Evolutionary conservation across 306 rosid genomes (phyloP), one percentile per base, ranked within the genome.

Genomic region (Herpetospermum pedunculosum): DNA sequence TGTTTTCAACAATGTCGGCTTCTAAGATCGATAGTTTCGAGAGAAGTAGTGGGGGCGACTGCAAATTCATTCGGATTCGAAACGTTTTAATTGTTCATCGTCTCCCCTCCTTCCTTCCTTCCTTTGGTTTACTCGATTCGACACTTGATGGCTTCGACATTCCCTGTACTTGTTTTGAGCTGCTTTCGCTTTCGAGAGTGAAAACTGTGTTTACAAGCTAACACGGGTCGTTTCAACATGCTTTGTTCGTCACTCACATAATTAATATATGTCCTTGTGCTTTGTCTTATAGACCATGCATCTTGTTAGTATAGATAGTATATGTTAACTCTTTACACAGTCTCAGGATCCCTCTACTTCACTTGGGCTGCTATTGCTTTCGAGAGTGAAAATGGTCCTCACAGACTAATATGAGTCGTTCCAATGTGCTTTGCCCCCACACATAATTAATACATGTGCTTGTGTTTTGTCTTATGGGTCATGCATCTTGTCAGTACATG

Each of bases 1-100:
- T 40, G 65, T 43, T 68, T 41, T 68, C 73, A 40, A 68, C 73
- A 68, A 40, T 68, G 73, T 68, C 50, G 72, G 72, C 8, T 68
- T 68, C n/a, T 48, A 23, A 44, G 73, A 68, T 68, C 73, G 73
- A 68, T 43, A 43, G 19, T 41, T 21, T 46, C 73, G 37, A 68
- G 73, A 25, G 54, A 44, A 68, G 53, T 23, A 41, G 21, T 41
- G 19, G 34, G 49, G 48, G n/a, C 6, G 8, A 12, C 54, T 68
- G 52, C 19, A 0, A 23, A 28, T 68, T 68, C 23, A 40, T 37
- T 32, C 48, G 15, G 28, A 64, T 64, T 64, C 8, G 4, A 5
- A 64, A 64, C 18, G 28, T 19, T 38, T 37, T 37, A 38, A 63
- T 32, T 21, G 70, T 37, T 35, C 29, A 6, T 34, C 48, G 5